Percentiles rank a stretch among this genome's conserved stretches.
Evolutionary conservation across 495 filamentous ascomycete genomes (phyloP).

Genomic region (Neohortaea acidophila): DNA sequence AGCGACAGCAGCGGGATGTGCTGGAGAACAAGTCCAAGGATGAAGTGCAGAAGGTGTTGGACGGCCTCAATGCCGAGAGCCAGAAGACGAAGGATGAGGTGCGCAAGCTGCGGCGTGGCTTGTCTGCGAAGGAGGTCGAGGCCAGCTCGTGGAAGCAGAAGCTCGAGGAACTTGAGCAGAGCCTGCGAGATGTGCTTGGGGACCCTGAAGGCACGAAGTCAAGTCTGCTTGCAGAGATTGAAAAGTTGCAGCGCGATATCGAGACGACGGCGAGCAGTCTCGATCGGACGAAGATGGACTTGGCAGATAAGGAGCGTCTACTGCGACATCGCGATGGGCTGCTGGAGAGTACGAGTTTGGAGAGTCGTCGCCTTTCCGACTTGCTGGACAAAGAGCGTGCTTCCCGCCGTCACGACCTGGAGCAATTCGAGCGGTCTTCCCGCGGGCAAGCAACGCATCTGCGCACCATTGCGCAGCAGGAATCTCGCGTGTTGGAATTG

Average conservation of each 20-base stretch:
- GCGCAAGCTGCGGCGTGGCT: constrained; percentile 58
- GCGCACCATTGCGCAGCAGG: constrained; percentile 66
- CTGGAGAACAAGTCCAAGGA: constrained; percentile 77
- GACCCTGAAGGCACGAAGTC: constrained; percentile 79
- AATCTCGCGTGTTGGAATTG: constrained; percentile 68
- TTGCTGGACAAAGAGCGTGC: constrained; percentile 83
- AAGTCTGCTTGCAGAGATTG: constrained; percentile 64
- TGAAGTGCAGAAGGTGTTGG: constrained; percentile 65
- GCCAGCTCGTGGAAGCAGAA: constrained; percentile 78
- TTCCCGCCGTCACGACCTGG: constrained; percentile 65
- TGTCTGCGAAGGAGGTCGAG: constrained; percentile 76
- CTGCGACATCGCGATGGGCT: constrained; percentile 82
- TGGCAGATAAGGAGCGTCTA: constrained; percentile 75
- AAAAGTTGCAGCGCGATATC: constrained; percentile 73
- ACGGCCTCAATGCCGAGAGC: constrained; percentile 72
- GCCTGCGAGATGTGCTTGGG: constrained; percentile 66
- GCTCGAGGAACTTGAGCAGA: constrained; percentile 74
- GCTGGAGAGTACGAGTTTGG: constrained; percentile 77
- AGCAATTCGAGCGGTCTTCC: constrained; percentile 73
- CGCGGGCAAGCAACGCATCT: constrained; percentile 72
- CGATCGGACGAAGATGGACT: constrained; percentile 53
- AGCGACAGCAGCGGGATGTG: constrained; percentile 73
- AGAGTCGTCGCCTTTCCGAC: constrained; percentile 69
- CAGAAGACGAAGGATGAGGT: constrained; percentile 72
- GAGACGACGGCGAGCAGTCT: constrained; percentile 70